phyloP scores from a whole-genome alignment of 306 rosid genomes.

The Cucurbita pepo region DNA sequence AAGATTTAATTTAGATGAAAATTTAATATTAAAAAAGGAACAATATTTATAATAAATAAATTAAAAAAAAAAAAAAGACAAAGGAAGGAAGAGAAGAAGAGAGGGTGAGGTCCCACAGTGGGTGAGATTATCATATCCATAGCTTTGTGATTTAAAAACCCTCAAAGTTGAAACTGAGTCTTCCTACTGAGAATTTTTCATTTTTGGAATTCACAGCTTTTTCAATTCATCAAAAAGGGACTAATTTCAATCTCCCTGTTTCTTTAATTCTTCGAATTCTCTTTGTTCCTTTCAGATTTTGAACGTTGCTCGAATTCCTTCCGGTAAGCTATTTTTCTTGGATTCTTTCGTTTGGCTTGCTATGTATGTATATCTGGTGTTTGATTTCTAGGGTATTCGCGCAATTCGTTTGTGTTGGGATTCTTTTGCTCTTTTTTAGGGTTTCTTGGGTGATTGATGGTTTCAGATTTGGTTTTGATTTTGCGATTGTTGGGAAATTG shows the following conservation, averaged over 20 bases:
- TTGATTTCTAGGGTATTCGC: neutral
- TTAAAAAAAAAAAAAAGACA: no score
- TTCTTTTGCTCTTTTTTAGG: neutral
- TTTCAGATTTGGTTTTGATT: neutral
- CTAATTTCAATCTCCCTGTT: neutral
- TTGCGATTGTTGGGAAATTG: neutral
- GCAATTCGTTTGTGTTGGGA: neutral
- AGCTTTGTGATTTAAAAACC: neutral
- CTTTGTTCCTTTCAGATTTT: no score
- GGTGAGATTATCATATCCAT: slow-evolving; percentile 5
- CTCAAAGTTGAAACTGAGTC: neutral
- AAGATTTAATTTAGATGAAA: no score
- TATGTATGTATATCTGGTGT: neutral
- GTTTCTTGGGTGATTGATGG: neutral
- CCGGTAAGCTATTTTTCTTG: neutral
- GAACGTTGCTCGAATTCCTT: neutral
- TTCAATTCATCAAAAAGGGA: neutral
- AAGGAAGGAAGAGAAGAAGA: no score
- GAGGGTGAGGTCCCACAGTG: neutral
- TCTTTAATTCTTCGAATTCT: neutral
- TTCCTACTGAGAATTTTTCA: neutral
- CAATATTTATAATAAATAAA: no score
- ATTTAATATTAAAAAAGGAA: no score
- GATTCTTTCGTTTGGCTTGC: neutral
- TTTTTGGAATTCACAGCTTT: neutral